Percentiles rank a stretch among this genome's conserved stretches.
Conservation (phyloP, 768 basidiomycete species). For the Lentinula aciculospora region DNA sequence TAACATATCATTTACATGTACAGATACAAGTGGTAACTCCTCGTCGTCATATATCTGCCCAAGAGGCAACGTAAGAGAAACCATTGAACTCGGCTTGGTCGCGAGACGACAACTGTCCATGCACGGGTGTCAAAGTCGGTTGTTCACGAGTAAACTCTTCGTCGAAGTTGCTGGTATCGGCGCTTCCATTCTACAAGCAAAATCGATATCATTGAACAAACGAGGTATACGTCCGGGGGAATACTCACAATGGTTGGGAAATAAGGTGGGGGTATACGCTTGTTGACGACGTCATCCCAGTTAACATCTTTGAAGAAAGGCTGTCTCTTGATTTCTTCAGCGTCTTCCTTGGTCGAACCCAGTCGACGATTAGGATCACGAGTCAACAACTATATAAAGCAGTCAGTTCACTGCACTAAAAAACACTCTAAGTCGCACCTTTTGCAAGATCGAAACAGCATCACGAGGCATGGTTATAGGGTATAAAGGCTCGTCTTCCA, state of each 20-base stretch:
- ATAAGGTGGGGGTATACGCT: slow-evolving; percentile 95
- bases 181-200: slow-evolving; percentile 61
- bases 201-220: not conserved
- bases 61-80: slow-evolving; percentile 86
- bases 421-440: slow-evolving; percentile 42
- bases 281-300: slow-evolving; percentile 95
- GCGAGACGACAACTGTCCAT: slow-evolving; percentile 82
- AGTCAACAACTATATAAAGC: slow-evolving; percentile 65
- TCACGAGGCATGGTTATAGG: slow-evolving; percentile 99
- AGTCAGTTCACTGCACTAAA: not conserved
- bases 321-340: slow-evolving; percentile 95
- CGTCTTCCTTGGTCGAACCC: slow-evolving; percentile 88
- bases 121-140: slow-evolving; percentile 95
- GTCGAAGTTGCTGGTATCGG: slow-evolving; percentile 92
- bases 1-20: slow-evolving; percentile 1
- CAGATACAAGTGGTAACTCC: slow-evolving; percentile 18
- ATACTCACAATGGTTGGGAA: slow-evolving; percentile 87
- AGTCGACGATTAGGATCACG: slow-evolving; percentile 88
- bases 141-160: slow-evolving; percentile 96
- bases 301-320: slow-evolving; percentile 98
- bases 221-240: not conserved
- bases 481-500: slow-evolving; percentile 97
- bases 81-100: slow-evolving; percentile 97
- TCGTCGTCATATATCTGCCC: slow-evolving; percentile 48
- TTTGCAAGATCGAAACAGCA: slow-evolving; percentile 91